phyloP scores from a whole-genome alignment of 805 yeast genomes.

The Wickerhamiella shivajii region DNA sequence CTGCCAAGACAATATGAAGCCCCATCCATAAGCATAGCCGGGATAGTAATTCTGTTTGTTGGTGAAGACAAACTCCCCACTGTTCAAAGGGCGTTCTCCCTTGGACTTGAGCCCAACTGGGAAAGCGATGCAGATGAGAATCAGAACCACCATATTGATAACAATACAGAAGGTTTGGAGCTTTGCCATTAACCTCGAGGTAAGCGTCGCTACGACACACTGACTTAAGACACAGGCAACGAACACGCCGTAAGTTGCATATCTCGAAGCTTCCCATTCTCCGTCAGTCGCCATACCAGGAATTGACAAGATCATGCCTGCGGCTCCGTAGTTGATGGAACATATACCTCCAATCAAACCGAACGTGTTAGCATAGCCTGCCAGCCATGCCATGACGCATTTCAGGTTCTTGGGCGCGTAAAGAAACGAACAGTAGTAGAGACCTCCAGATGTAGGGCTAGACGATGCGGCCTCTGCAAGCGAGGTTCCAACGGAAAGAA shows the following conservation, averaged over 20 bases:
- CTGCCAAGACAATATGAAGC: slow-evolving; percentile 40
- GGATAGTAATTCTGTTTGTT: slow-evolving; percentile 35
- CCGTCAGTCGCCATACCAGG: slow-evolving; percentile 30
- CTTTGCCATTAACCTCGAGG: slow-evolving; percentile 40
- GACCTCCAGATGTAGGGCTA: slow-evolving; percentile 60
- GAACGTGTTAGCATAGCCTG: slow-evolving; percentile 50
- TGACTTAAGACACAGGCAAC: slow-evolving; percentile 44
- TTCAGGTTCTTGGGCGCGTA: slow-evolving; percentile 42
- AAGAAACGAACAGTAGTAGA: slow-evolving; percentile 50
- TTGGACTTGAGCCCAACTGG: slow-evolving; percentile 34
- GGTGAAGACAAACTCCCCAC: slow-evolving; percentile 40
- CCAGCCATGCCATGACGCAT: slow-evolving; percentile 41
- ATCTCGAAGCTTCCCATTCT: slow-evolving; percentile 35
- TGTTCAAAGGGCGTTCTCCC: slow-evolving; percentile 26
- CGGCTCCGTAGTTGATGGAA: slow-evolving; percentile 55
- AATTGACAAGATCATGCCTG: slow-evolving; percentile 35
- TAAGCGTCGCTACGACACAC: slow-evolving; percentile 36
- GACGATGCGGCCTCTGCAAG: slow-evolving; percentile 52
- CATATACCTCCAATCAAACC: slow-evolving; percentile 52
- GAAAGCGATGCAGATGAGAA: slow-evolving; percentile 43
- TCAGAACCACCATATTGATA: slow-evolving; percentile 36
- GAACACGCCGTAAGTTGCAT: slow-evolving; percentile 45
- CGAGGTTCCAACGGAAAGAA: slow-evolving; percentile 38
- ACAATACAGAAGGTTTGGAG: slow-evolving; percentile 44
- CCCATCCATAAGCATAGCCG: slow-evolving; percentile 49